Conservation (phyloP, 1,284 basidiomycete genomes). For the Sanghuangporus baumii region DNA sequence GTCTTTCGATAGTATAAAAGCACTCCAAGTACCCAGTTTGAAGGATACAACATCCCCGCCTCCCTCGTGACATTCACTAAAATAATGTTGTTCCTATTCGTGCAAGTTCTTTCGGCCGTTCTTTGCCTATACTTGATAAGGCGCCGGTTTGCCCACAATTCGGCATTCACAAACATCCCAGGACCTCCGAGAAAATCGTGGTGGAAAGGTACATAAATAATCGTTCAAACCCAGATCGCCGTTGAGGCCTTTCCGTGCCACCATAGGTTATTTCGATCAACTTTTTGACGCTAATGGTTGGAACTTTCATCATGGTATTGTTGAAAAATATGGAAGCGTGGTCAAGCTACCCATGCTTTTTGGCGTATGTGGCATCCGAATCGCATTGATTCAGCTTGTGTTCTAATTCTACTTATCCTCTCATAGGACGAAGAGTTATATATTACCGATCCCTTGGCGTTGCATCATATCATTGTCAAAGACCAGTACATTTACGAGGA, state of each 20-base stretch:
- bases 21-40: too few species aligned
- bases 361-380: conserved; percentile 25
- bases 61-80: background rate
- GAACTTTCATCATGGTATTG: conserved; percentile 20
- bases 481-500: conserved; percentile 32
- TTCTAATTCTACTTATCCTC: background rate
- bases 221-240: background rate
- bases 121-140: background rate
- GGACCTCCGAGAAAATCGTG: conserved; percentile 12
- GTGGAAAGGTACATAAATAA: conserved; percentile 9
- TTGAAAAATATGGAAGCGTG: conserved; percentile 28
- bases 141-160: conserved; percentile 1
- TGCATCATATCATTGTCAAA: conserved; percentile 37
- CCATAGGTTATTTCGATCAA: conserved; percentile 12
- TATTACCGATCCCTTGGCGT: conserved; percentile 33
- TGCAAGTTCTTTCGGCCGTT: background rate
- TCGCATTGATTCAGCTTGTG: background rate
- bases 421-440: conserved; percentile 33
- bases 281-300: conserved; percentile 15
- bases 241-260: background rate
- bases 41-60: too few species aligned
- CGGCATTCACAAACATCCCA: conserved; percentile 7
- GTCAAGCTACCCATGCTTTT: conserved; percentile 31
- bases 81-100: background rate
- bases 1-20: too few species aligned